Conservation (phyloP, 2,329 filamentous ascomycete species). For the Coniochaeta prunicola region DNA sequence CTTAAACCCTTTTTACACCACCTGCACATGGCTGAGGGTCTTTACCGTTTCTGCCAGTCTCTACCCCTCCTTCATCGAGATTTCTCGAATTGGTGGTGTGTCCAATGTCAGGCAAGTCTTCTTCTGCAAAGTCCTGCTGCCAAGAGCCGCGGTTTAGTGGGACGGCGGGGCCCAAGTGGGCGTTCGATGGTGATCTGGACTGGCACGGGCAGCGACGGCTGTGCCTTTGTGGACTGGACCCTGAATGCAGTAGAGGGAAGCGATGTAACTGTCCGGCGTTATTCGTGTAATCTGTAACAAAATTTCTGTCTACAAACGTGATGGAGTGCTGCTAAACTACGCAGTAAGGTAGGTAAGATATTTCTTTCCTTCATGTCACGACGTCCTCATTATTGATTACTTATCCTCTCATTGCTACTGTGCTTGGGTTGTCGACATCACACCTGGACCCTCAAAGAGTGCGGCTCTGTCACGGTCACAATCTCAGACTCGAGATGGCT, state of each 20-base stretch:
- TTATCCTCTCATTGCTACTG: too few species aligned
- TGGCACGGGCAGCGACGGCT: background rate
- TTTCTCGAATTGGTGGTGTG: background rate
- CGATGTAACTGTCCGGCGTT: background rate
- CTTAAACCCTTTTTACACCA: background rate
- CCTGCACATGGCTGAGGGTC: background rate
- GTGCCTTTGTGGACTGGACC: background rate
- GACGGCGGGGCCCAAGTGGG: background rate
- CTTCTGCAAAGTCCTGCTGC: too few species aligned
- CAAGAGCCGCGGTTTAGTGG: background rate
- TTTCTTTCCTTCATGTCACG: too few species aligned
- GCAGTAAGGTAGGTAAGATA: too few species aligned
- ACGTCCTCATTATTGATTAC: background rate
- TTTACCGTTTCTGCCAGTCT: background rate
- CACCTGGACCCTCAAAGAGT: too few species aligned
- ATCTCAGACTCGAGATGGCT: too few species aligned
- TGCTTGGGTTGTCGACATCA: too few species aligned
- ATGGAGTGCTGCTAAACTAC: background rate
- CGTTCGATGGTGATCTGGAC: conserved; percentile 1
- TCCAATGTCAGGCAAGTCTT: too few species aligned
- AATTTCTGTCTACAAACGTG: background rate
- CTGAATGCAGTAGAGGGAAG: background rate
- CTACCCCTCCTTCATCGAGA: background rate
- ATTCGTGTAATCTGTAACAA: background rate
- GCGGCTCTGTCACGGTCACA: too few species aligned